Evolutionary conservation across 768 basidiomycete genomes (phyloP).

Genomic region (Coprinopsis marcescibilis): DNA sequence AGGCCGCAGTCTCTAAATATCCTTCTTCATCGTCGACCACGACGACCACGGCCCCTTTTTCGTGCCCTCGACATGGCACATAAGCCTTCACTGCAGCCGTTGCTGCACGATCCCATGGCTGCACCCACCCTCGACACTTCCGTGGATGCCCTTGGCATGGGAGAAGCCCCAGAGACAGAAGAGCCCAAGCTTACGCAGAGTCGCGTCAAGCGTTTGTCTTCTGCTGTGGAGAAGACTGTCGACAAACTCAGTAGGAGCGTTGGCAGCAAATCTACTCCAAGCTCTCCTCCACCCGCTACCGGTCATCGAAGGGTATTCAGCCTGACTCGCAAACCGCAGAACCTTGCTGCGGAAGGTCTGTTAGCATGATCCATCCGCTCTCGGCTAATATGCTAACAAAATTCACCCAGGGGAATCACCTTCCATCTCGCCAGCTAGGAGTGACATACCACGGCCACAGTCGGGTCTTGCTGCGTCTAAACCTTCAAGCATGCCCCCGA

Average conservation of each 20-base stretch:
- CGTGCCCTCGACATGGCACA: constrained; percentile 19
- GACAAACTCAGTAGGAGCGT: constrained; percentile 61
- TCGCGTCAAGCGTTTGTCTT: constrained; percentile 48
- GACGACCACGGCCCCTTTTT: constrained; percentile 6
- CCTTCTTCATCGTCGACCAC: constrained; percentile 5
- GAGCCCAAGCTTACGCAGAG: constrained; percentile 29
- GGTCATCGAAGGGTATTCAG: constrained; percentile 50
- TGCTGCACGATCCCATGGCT: constrained; percentile 19
- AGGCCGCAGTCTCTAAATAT: too few relatives aligned
- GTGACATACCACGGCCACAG: constrained; percentile 16
- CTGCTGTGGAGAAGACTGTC: constrained; percentile 50
- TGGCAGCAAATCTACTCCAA: constrained; percentile 31
- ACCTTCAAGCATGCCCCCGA: constrained; percentile 19
- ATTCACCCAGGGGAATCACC: constrained; percentile 6
- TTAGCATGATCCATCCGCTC: too few relatives aligned
- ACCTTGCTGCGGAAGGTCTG: constrained; percentile 30
- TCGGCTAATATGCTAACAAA: too few relatives aligned
- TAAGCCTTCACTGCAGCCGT: constrained; percentile 18
- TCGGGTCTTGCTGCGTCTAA: constrained; percentile 29
- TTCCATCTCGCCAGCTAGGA: neutral
- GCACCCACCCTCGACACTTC: constrained; percentile 27
- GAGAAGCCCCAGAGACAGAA: constrained; percentile 23
- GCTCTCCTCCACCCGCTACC: constrained; percentile 25
- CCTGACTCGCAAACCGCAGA: constrained; percentile 46
- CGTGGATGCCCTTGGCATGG: constrained; percentile 25